Percentiles rank a stretch among this genome's conserved stretches.
Conservation (phyloP, 2,329 filamentous ascomycete species). For the Pseudocercospora fijiensis region DNA sequence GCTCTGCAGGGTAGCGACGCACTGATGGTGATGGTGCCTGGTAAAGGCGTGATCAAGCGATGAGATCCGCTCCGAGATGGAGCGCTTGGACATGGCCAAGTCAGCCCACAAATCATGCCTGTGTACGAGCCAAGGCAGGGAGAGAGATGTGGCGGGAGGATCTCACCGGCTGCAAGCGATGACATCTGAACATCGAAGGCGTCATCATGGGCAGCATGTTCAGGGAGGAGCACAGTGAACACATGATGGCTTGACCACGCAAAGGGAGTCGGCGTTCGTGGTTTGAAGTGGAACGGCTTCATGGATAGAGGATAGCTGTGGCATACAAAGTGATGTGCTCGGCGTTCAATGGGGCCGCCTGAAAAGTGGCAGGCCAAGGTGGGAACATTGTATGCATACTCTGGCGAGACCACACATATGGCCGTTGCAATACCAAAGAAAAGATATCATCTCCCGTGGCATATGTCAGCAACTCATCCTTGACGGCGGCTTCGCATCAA, state of each 20-base stretch:
- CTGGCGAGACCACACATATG: neutral
- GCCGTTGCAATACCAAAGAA: neutral
- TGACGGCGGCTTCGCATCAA: neutral
- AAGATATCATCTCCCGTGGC: neutral
- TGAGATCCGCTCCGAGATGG: neutral
- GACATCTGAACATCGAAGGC: neutral
- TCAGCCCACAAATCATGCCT: neutral
- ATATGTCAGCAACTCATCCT: neutral
- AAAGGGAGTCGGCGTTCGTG: neutral
- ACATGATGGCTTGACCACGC: neutral
- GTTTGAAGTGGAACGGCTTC: neutral
- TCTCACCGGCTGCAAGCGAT: neutral
- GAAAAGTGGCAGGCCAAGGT: neutral
- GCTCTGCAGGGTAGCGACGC: slow-evolving; percentile 20
- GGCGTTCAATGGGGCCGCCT: neutral
- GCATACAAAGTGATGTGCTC: neutral
- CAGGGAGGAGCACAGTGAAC: neutral
- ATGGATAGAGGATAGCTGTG: neutral
- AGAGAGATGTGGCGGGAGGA: neutral
- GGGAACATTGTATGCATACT: neutral
- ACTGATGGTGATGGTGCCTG: slow-evolving; percentile 5
- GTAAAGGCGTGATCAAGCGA: neutral
- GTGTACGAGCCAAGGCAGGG: neutral
- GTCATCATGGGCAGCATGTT: neutral
- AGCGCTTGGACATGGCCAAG: neutral